phyloP scores from a whole-genome alignment of 306 rosid genomes.

The Dicorynia guianensis region DNA sequence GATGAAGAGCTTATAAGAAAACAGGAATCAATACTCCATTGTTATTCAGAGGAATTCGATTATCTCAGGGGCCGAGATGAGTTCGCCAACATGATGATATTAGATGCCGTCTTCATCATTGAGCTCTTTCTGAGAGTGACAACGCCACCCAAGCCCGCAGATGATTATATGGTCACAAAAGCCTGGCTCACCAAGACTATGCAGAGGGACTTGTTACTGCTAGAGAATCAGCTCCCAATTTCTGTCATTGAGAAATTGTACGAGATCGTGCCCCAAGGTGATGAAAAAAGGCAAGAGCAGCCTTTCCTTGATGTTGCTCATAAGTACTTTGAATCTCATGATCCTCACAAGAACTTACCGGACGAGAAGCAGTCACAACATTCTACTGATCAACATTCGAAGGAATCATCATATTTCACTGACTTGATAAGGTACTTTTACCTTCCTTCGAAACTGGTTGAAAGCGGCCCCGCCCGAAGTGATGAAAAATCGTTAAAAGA shows the following conservation, averaged over 20 bases:
- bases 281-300: too few relatives aligned
- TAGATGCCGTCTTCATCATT: background rate
- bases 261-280: background rate
- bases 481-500: too few relatives aligned
- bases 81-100: background rate
- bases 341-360: background rate
- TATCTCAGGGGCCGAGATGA: slow-evolving; percentile 1
- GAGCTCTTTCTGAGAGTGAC: background rate
- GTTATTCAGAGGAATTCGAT: slow-evolving; percentile 3
- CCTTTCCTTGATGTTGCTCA: background rate
- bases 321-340: background rate
- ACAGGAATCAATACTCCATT: background rate
- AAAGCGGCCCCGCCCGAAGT: too few relatives aligned
- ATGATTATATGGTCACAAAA: slow-evolving; percentile 37
- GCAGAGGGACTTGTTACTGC: slow-evolving; percentile 42
- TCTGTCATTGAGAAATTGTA: slow-evolving; percentile 33
- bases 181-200: slow-evolving; percentile 47
- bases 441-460: too few relatives aligned
- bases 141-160: background rate
- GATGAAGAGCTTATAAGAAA: too few relatives aligned
- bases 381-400: slow-evolving; percentile 11
- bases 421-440: too few relatives aligned
- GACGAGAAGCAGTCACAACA: background rate
- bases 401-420: too few relatives aligned
- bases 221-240: slow-evolving; percentile 54